A percentile compares a stretch with the other conserved stretches of the same genome.
phyloP scores from a whole-genome alignment of 1,284 basidiomycete species.

The Puccinia coronata region DNA sequence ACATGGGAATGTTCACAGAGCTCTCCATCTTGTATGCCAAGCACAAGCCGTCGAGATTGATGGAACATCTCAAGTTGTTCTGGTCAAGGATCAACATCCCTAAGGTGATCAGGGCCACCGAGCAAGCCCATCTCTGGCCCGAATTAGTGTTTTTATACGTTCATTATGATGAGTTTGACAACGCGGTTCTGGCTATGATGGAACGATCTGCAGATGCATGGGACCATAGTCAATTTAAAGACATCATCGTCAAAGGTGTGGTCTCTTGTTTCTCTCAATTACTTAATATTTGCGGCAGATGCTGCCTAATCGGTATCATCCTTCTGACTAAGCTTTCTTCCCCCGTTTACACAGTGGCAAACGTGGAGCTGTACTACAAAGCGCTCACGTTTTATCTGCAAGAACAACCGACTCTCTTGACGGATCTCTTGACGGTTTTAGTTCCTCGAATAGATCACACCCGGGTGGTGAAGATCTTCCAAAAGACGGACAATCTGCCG shows the following conservation, averaged over 20 bases:
- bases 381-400: slow-evolving; percentile 83
- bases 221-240: slow-evolving; percentile 99
- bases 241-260: slow-evolving; percentile 73
- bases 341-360: slow-evolving; percentile 69
- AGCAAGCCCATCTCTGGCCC: slow-evolving; percentile 97
- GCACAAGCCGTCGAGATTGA: slow-evolving; percentile 92
- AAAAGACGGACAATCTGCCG: slow-evolving; percentile 80
- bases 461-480: slow-evolving; percentile 92
- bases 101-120: slow-evolving; percentile 87
- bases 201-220: slow-evolving; percentile 94
- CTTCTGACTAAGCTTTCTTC: neutral
- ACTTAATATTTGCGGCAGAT: neutral
- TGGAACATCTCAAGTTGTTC: slow-evolving; percentile 98
- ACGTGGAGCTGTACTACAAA: slow-evolving; percentile 68
- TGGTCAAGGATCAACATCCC: slow-evolving; percentile 92
- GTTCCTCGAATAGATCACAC: slow-evolving; percentile 90
- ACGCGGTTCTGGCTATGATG: slow-evolving; percentile 96
- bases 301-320: neutral
- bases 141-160: slow-evolving; percentile 97
- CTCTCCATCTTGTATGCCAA: slow-evolving; percentile 93
- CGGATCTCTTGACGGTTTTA: slow-evolving; percentile 87
- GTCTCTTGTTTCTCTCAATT: neutral
- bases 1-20: slow-evolving; percentile 84
- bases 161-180: slow-evolving; percentile 93
- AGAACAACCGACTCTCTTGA: slow-evolving; percentile 88